These are phyloP conservation scores for Tetrahymena borealis DNA, from an alignment of 73 alveolate genomes.

Conservation along the genomic window DNA sequence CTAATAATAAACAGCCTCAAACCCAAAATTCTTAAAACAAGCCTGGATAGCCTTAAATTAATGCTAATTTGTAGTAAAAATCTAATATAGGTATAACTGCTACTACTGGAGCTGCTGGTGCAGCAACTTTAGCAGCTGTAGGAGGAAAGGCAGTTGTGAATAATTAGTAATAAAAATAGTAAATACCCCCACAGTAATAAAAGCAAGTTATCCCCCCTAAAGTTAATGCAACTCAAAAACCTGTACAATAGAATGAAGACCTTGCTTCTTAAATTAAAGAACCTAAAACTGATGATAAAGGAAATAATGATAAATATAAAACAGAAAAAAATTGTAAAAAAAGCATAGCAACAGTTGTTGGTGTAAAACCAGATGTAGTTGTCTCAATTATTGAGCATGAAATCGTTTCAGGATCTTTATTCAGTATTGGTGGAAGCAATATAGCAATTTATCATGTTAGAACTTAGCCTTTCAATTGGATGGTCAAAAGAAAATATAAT, in stretches of 20 bases:
- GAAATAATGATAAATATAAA: background rate
- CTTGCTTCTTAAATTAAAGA: background rate
- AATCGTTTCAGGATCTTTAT: background rate
- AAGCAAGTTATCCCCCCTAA: background rate
- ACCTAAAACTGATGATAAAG: background rate
- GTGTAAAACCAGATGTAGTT: background rate
- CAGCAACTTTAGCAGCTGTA: background rate
- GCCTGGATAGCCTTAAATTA: no score
- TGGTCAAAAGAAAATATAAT: conserved; percentile 50
- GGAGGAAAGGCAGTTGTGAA: background rate
- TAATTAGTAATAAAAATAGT: background rate
- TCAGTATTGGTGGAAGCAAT: background rate
- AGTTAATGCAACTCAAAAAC: background rate
- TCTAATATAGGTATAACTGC: no score
- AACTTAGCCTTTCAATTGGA: conserved; percentile 68
- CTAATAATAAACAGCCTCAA: background rate
- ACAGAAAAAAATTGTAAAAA: background rate
- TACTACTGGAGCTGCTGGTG: background rate
- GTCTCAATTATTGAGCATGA: background rate
- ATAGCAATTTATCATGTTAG: conserved; percentile 17
- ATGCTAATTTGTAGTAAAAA: no score
- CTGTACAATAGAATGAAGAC: background rate
- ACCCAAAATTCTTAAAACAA: background rate
- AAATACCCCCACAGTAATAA: background rate
- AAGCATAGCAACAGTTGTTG: background rate